Evolutionary conservation across 331 rosid genomes (phyloP).

Genomic region (Arachis monticola): DNA sequence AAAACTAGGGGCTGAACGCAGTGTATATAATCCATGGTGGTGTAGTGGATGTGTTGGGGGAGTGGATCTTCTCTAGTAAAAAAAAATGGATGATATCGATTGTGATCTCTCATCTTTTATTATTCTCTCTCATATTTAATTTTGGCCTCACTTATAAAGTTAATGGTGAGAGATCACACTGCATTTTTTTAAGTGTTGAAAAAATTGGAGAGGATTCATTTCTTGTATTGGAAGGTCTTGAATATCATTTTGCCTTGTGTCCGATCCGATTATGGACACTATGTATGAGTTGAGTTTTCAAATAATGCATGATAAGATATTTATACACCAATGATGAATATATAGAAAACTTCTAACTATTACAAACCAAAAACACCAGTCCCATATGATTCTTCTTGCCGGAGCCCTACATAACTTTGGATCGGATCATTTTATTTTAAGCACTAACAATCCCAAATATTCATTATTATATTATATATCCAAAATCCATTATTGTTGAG

Average conservation of each 20-base stretch:
- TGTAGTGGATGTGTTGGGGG: too few species aligned
- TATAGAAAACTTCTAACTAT: slow-evolving; percentile 22
- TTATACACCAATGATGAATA: slow-evolving; percentile 26
- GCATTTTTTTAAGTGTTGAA: too few species aligned
- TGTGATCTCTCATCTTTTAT: too few species aligned
- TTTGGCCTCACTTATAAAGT: too few species aligned
- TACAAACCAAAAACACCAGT: slow-evolving; percentile 38
- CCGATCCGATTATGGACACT: slow-evolving; percentile 34
- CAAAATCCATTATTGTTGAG: slow-evolving; percentile 38
- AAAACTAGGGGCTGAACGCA: too few species aligned
- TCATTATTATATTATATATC: neutral
- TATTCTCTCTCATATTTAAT: too few species aligned
- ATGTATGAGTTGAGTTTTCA: slow-evolving; percentile 32
- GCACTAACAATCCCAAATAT: slow-evolving; percentile 19
- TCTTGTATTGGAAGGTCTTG: slow-evolving; percentile 39
- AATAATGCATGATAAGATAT: slow-evolving; percentile 31
- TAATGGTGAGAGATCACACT: too few species aligned
- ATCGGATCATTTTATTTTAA: slow-evolving; percentile 38
- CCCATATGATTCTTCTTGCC: slow-evolving; percentile 46
- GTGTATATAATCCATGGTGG: too few species aligned
- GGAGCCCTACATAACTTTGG: slow-evolving; percentile 18
- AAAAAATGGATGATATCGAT: too few species aligned
- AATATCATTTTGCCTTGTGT: slow-evolving; percentile 39
- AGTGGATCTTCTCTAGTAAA: too few species aligned
- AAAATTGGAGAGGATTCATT: too few species aligned